A percentile compares a stretch with the other conserved stretches of the same genome.
Evolutionary conservation across 1,139 yeast species (phyloP).

Genomic region (Geotrichum restrictum): DNA sequence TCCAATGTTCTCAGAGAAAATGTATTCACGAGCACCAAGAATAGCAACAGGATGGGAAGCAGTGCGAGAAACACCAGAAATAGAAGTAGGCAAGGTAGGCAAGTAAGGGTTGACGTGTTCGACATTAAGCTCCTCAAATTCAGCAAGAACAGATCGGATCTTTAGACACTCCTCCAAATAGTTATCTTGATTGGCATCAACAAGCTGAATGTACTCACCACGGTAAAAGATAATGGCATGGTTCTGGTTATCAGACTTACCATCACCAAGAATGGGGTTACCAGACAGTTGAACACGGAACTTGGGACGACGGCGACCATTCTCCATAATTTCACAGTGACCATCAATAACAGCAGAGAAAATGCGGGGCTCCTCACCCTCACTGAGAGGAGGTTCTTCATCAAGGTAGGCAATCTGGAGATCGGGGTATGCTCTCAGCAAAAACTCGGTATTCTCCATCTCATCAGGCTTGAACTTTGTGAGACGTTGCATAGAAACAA

Average conservation of each 20-base stretch:
- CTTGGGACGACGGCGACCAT: slow-evolving; percentile 98
- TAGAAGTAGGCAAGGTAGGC: slow-evolving; percentile 31
- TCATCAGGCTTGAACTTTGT: slow-evolving; percentile 96
- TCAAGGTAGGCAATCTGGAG: slow-evolving; percentile 97
- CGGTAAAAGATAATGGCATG: slow-evolving; percentile 95
- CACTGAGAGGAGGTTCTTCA: slow-evolving; percentile 83
- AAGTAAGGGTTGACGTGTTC: slow-evolving; percentile 46
- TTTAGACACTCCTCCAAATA: slow-evolving; percentile 97
- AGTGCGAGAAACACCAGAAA: slow-evolving; percentile 35
- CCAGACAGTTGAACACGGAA: slow-evolving; percentile 97
- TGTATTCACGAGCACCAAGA: slow-evolving; percentile 98
- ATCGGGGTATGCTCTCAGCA: slow-evolving; percentile 97
- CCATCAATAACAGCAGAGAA: slow-evolving; percentile 97
- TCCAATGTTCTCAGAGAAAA: slow-evolving; percentile 98
- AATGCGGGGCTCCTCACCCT: slow-evolving; percentile 97
- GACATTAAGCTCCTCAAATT: slow-evolving; percentile 89
- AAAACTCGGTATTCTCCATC: slow-evolving; percentile 95
- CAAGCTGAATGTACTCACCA: slow-evolving; percentile 96
- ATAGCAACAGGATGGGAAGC: slow-evolving; percentile 85
- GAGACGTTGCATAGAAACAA: slow-evolving; percentile 97
- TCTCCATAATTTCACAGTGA: slow-evolving; percentile 94
- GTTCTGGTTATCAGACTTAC: slow-evolving; percentile 98
- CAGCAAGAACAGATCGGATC: slow-evolving; percentile 95
- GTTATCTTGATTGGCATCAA: slow-evolving; percentile 98
- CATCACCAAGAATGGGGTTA: slow-evolving; percentile 98